Percentiles rank a stretch among this genome's conserved stretches.
Conservation (phyloP, 2,329 filamentous ascomycete species). For the Neoascochyta sp. region DNA sequence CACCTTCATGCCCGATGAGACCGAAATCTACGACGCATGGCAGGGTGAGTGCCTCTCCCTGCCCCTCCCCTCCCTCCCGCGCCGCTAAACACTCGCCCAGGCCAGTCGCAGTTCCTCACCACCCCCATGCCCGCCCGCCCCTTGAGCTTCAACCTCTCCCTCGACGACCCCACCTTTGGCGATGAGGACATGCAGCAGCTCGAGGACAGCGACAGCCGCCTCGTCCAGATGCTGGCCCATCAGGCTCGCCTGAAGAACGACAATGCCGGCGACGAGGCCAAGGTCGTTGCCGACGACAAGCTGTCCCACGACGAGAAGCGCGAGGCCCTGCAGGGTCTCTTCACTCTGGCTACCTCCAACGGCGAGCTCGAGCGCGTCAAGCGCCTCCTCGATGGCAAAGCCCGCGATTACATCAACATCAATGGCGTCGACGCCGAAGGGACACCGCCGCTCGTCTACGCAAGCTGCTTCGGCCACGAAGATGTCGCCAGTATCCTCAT, state of each 20-base stretch:
- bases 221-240: slow-evolving; percentile 94
- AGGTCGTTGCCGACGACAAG: slow-evolving; percentile 70
- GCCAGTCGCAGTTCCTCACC: slow-evolving; percentile 92
- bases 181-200: slow-evolving; percentile 56
- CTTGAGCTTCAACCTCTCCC: slow-evolving; percentile 76
- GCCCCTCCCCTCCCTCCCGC: slow-evolving; percentile 4
- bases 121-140: slow-evolving; percentile 81
- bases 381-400: slow-evolving; percentile 69
- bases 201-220: slow-evolving; percentile 76
- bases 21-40: slow-evolving; percentile 98
- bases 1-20: slow-evolving; percentile 67
- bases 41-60: slow-evolving; percentile 74
- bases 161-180: slow-evolving; percentile 74
- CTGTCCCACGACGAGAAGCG: slow-evolving; percentile 74
- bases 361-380: slow-evolving; percentile 80
- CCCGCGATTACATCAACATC: slow-evolving; percentile 73
- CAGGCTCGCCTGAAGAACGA: slow-evolving; percentile 82
- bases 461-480: slow-evolving; percentile 96
- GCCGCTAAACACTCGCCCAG: no score
- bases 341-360: slow-evolving; percentile 96
- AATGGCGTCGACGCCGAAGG: slow-evolving; percentile 90
- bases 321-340: slow-evolving; percentile 74
- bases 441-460: slow-evolving; percentile 94
- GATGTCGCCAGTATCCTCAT: slow-evolving; percentile 80
- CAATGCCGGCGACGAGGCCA: slow-evolving; percentile 68